Conservation (phyloP, 2,329 filamentous ascomycete genomes). For the Cryphonectria nitschkei region DNA sequence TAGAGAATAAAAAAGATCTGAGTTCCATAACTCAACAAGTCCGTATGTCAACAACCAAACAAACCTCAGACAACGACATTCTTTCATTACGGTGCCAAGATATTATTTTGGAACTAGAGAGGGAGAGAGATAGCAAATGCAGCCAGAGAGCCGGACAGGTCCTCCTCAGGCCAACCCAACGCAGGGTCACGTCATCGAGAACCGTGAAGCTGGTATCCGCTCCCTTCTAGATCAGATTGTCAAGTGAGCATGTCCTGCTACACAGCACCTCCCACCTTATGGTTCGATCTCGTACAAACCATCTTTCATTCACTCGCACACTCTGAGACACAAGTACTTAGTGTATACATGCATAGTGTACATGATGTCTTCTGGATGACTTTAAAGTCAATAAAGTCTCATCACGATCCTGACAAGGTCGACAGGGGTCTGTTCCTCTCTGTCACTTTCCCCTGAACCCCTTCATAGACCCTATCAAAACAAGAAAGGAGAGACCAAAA, state of each 20-base stretch:
- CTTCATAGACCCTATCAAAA: background rate
- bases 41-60: background rate
- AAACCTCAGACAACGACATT: background rate
- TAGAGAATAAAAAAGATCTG: no score
- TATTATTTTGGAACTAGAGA: background rate
- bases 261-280: background rate
- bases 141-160: background rate
- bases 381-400: background rate
- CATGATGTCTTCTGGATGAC: background rate
- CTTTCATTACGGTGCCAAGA: background rate
- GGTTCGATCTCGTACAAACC: background rate
- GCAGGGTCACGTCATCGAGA: constrained; percentile 11
- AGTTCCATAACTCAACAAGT: background rate
- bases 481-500: background rate
- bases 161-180: background rate
- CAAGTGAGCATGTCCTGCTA: background rate
- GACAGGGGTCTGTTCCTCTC: background rate
- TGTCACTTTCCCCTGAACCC: no score
- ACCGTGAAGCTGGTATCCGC: background rate
- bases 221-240: background rate
- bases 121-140: background rate
- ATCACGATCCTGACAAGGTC: background rate
- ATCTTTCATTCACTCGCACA: background rate
- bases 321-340: background rate
- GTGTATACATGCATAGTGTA: background rate